Evolutionary conservation across 2,329 filamentous ascomycete species (phyloP).

Genomic region (Coniochaeta pulveracea): DNA sequence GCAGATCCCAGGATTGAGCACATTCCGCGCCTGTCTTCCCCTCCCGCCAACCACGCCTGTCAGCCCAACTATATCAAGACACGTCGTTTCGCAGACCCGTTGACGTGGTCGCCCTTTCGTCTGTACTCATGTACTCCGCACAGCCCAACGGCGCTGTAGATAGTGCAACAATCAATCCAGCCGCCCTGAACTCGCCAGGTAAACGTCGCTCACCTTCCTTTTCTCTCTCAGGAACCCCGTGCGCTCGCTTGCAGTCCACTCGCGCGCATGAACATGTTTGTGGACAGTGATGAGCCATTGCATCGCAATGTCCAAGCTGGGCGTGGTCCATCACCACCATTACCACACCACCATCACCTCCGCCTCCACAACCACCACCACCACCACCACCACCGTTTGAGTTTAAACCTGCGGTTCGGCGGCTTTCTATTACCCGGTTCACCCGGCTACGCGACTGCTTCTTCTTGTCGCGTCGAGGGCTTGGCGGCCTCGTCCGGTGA

Average conservation of each 20-base stretch:
- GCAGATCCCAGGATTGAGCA: constrained; percentile 16
- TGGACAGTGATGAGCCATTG: too few relatives aligned
- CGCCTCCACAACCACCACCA: too few relatives aligned
- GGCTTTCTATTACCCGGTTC: too few relatives aligned
- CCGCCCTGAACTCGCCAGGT: constrained; percentile 73
- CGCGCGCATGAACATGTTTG: not conserved
- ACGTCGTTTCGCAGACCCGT: constrained; percentile 43
- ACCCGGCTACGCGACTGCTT: too few relatives aligned
- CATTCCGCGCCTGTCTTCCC: constrained; percentile 18
- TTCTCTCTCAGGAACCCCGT: constrained; percentile 9
- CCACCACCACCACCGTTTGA: too few relatives aligned
- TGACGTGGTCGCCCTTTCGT: constrained; percentile 28
- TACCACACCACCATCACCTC: too few relatives aligned
- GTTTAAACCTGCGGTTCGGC: too few relatives aligned
- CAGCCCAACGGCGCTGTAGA: constrained; percentile 61
- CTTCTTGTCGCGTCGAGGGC: too few relatives aligned
- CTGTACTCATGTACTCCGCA: constrained; percentile 45
- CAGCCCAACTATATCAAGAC: constrained; percentile 50
- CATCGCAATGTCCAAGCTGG: too few relatives aligned
- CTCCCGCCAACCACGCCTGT: constrained; percentile 14
- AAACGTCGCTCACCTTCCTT: constrained; percentile 27
- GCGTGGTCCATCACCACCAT: too few relatives aligned
- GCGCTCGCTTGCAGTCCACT: not conserved
- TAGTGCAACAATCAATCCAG: constrained; percentile 84
- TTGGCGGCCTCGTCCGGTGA: too few relatives aligned